A percentile compares a stretch with the other conserved stretches of the same genome.
Conservation (phyloP, 106 monocot species). For the Xerophyta viscosa region DNA sequence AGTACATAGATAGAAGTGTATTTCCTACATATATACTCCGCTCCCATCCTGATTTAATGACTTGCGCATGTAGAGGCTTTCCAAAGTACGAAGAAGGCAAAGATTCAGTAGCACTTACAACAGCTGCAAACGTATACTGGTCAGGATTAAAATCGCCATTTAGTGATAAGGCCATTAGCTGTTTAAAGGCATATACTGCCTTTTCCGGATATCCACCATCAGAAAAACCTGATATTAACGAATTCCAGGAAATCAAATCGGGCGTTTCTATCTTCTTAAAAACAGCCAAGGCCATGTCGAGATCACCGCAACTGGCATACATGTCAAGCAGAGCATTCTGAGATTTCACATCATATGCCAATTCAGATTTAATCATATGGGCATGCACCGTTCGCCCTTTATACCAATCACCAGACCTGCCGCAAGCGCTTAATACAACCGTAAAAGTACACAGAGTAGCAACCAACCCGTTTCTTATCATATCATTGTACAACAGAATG, state of each 20-base stretch:
- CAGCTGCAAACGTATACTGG: slow-evolving; percentile 44
- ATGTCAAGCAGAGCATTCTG: slow-evolving; percentile 52
- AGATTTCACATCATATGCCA: slow-evolving; percentile 20
- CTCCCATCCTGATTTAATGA: slow-evolving; percentile 45
- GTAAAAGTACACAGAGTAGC: slow-evolving; percentile 38
- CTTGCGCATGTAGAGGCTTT: slow-evolving; percentile 62
- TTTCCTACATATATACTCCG: slow-evolving; percentile 48
- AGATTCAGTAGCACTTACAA: slow-evolving; percentile 29
- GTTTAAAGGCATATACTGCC: slow-evolving; percentile 32
- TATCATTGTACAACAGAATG: slow-evolving; percentile 13
- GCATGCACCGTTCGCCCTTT: slow-evolving; percentile 36
- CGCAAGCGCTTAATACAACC: slow-evolving; percentile 40
- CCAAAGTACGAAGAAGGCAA: slow-evolving; percentile 45
- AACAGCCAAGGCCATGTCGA: slow-evolving; percentile 12
- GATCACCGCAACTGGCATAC: slow-evolving; percentile 45
- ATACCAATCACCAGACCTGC: slow-evolving; percentile 14
- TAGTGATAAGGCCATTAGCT: slow-evolving; percentile 11
- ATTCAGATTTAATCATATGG: slow-evolving; percentile 23
- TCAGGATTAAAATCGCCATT: slow-evolving; percentile 17
- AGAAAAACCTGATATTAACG: slow-evolving; percentile 32
- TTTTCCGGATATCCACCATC: slow-evolving; percentile 15
- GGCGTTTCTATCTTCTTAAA: slow-evolving; percentile 32
- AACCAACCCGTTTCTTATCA: slow-evolving; percentile 20
- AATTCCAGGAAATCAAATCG: slow-evolving; percentile 54
- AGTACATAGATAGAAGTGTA: slow-evolving; percentile 80